phyloP scores from a whole-genome alignment of 2,329 filamentous ascomycete species.

The Pseudogymnoascus sp. region DNA sequence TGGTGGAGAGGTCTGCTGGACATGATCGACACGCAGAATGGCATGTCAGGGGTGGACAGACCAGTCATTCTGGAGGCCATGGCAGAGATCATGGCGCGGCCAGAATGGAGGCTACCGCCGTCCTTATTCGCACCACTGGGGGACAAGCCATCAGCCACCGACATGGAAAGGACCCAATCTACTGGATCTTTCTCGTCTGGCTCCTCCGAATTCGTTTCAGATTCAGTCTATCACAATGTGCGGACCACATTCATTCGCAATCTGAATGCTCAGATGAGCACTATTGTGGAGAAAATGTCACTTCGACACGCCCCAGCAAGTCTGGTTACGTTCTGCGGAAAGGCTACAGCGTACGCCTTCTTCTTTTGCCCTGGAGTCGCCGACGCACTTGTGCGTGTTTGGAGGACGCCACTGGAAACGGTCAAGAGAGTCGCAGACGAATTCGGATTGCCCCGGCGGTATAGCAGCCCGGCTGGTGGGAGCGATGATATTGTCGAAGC shows the following conservation, averaged over 20 bases:
- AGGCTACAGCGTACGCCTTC: conserved; percentile 65
- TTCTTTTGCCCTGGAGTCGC: conserved; percentile 65
- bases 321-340: conserved; percentile 62
- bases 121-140: conserved; percentile 47
- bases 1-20: conserved; percentile 68
- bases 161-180: conserved; percentile 26
- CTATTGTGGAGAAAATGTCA: conserved; percentile 67
- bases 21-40: conserved; percentile 58
- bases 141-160: conserved; percentile 30
- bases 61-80: conserved; percentile 63
- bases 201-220: conserved; percentile 57
- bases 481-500: conserved; percentile 28
- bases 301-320: conserved; percentile 46
- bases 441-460: conserved; percentile 48
- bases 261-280: conserved; percentile 58
- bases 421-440: conserved; percentile 55
- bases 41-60: conserved; percentile 61
- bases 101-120: conserved; percentile 58
- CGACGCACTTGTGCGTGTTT: conserved; percentile 58
- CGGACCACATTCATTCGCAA: conserved; percentile 64
- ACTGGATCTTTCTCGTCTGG: conserved; percentile 48
- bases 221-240: conserved; percentile 65
- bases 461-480: conserved; percentile 18
- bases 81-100: conserved; percentile 60
- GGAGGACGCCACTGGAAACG: conserved; percentile 51